Percentiles rank a stretch among this genome's conserved stretches.
Evolutionary conservation across 805 yeast genomes (phyloP).

Genomic region (Ogataea degrootiae): DNA sequence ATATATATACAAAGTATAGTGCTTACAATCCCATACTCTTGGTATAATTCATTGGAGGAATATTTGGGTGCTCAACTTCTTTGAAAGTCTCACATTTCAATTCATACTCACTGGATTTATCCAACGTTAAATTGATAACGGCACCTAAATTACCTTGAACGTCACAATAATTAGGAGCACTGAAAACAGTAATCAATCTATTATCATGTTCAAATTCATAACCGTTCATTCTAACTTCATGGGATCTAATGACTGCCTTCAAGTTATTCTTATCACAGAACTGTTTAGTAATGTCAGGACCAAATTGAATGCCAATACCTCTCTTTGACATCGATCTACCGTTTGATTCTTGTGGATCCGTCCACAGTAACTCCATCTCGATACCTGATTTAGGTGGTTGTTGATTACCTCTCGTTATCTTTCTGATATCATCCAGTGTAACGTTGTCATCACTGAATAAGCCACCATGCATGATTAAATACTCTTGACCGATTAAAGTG

Average conservation of each 20-base stretch:
- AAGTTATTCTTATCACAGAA: slow-evolving; percentile 72
- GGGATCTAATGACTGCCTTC: slow-evolving; percentile 83
- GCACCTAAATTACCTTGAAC: slow-evolving; percentile 89
- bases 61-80: slow-evolving; percentile 86
- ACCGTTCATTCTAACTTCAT: slow-evolving; percentile 92
- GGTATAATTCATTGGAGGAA: slow-evolving; percentile 93
- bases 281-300: slow-evolving; percentile 84
- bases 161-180: slow-evolving; percentile 98
- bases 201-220: slow-evolving; percentile 85
- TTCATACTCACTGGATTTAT: slow-evolving; percentile 40
- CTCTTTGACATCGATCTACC: slow-evolving; percentile 89
- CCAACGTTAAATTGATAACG: slow-evolving; percentile 62
- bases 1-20: slow-evolving; percentile 35
- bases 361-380: slow-evolving; percentile 96
- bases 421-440: slow-evolving; percentile 68
- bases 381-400: slow-evolving; percentile 91
- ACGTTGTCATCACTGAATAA: slow-evolving; percentile 74
- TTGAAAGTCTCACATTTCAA: slow-evolving; percentile 58
- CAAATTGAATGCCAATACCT: slow-evolving; percentile 95
- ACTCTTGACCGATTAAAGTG: slow-evolving; percentile 69
- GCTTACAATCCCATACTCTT: slow-evolving; percentile 11
- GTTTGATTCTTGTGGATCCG: slow-evolving; percentile 78
- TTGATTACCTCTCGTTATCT: slow-evolving; percentile 58
- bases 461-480: slow-evolving; percentile 94
- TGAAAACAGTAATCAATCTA: slow-evolving; percentile 84